These are phyloP conservation scores for Pleurotus tuoliensis DNA, from an alignment of 768 basidiomycete species.

Conservation along the genomic window DNA sequence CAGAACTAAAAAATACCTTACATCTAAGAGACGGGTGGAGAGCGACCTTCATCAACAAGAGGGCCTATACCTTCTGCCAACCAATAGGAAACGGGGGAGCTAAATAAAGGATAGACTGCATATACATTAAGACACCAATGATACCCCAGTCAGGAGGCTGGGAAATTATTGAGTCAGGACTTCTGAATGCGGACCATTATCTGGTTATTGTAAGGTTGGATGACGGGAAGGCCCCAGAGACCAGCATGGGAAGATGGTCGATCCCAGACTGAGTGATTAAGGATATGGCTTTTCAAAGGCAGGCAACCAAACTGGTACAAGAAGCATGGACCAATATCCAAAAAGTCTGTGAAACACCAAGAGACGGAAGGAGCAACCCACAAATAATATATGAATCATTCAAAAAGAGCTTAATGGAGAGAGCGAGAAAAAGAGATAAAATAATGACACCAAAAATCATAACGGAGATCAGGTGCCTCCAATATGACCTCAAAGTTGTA, in stretches of 20 bases:
- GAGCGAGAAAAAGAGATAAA: slow-evolving; percentile 10
- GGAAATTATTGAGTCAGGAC: slow-evolving; percentile 16
- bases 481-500: background rate
- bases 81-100: background rate
- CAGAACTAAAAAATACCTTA: slow-evolving; percentile 14
- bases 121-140: slow-evolving; percentile 20
- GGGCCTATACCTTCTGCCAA: slow-evolving; percentile 23
- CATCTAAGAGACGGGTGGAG: slow-evolving; percentile 29
- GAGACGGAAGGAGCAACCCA: slow-evolving; percentile 6
- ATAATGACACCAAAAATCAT: slow-evolving; percentile 5
- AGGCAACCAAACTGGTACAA: background rate
- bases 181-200: slow-evolving; percentile 25
- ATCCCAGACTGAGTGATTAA: slow-evolving; percentile 17
- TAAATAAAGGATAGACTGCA: slow-evolving; percentile 30
- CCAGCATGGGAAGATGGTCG: slow-evolving; percentile 28
- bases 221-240: slow-evolving; percentile 17
- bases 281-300: slow-evolving; percentile 13
- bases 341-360: background rate
- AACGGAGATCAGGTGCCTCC: background rate
- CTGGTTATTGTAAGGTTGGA: slow-evolving; percentile 21
- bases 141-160: slow-evolving; percentile 16
- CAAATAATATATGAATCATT: slow-evolving; percentile 9
- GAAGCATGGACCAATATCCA: slow-evolving; percentile 1
- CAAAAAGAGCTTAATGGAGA: slow-evolving; percentile 3
- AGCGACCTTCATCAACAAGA: slow-evolving; percentile 13